These are phyloP conservation scores for Talaromyces sp. DNA, from an alignment of 2,329 filamentous ascomycete genomes.

Conservation along the genomic window DNA sequence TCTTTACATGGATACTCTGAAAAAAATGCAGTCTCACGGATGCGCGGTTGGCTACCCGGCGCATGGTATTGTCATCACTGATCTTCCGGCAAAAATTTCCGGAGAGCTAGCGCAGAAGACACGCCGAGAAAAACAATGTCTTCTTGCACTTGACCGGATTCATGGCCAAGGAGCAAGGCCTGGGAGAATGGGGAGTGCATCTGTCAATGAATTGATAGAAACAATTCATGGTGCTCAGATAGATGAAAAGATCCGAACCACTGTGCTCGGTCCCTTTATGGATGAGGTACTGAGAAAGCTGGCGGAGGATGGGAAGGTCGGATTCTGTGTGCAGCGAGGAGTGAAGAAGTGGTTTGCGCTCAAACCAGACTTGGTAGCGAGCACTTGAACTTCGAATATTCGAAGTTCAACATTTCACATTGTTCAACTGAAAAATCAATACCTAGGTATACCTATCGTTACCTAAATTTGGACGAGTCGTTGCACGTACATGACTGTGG, in stretches of 20 bases:
- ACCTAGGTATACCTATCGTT: no score
- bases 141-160: background rate
- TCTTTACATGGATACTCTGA: background rate
- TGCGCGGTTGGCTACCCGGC: background rate
- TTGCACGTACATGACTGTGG: no score
- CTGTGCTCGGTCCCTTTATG: background rate
- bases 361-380: no score
- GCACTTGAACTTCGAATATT: no score
- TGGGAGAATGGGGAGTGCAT: background rate
- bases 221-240: background rate
- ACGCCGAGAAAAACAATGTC: background rate
- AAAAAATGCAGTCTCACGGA: background rate
- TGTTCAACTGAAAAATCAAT: no score
- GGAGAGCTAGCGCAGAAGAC: background rate
- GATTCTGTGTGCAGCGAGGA: background rate
- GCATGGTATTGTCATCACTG: background rate
- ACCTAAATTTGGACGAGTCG: no score
- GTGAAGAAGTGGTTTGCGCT: background rate
- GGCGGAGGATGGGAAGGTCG: background rate
- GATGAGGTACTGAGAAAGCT: background rate
- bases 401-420: no score
- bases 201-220: background rate
- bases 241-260: background rate
- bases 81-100: background rate
- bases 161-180: background rate